phyloP scores from a whole-genome alignment of 2,329 filamentous ascomycete genomes.

The Colletotrichum sp. region DNA sequence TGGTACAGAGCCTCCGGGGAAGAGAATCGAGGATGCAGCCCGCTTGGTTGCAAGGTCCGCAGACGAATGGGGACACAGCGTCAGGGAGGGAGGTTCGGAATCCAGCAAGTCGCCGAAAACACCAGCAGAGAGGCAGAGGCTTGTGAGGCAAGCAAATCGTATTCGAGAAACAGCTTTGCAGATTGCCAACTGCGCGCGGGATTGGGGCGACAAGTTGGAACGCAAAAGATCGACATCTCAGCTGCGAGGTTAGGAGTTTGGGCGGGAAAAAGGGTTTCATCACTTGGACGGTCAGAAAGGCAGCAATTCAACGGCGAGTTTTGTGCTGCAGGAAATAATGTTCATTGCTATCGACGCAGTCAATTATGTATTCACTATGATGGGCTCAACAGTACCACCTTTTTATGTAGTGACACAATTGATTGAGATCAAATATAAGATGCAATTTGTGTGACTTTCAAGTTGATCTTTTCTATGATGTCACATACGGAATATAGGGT shows the following conservation, averaged over 20 bases:
- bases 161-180: conserved; percentile 18
- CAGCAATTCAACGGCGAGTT: background rate
- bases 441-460: background rate
- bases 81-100: background rate
- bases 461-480: background rate
- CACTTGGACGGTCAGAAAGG: background rate
- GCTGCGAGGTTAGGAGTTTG: background rate
- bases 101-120: background rate
- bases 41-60: conserved; percentile 29
- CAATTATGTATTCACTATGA: background rate
- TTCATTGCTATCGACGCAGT: background rate
- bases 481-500: background rate
- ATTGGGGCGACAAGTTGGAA: conserved; percentile 18
- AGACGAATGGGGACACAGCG: conserved; percentile 26
- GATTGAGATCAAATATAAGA: background rate
- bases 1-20: conserved; percentile 24
- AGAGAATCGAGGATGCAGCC: conserved; percentile 29
- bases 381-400: background rate
- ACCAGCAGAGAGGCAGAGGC: background rate
- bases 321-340: background rate
- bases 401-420: background rate
- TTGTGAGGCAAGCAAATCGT: conserved; percentile 4
- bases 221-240: conserved; percentile 11
- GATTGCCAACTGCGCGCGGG: conserved; percentile 12
- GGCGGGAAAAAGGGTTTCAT: background rate